These are phyloP conservation scores for Westerdykella aurantiaca DNA, from an alignment of 2,329 filamentous ascomycete species.

Conservation along the genomic window DNA sequence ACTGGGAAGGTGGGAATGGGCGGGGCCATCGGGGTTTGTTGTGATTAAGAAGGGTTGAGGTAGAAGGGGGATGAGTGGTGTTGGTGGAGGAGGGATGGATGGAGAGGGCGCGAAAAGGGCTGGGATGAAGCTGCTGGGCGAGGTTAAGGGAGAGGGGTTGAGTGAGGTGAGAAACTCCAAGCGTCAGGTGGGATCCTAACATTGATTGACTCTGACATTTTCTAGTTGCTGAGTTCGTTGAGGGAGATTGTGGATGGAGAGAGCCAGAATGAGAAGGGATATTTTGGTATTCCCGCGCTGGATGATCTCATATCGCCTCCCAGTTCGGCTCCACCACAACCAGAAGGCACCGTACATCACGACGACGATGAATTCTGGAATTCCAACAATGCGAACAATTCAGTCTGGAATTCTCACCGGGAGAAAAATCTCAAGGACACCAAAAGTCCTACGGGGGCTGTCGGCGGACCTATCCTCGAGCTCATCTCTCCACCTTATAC, in stretches of 20 bases:
- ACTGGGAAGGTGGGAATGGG: constrained; percentile 50
- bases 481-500: constrained; percentile 43
- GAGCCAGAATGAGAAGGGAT: constrained; percentile 5
- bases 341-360: not conserved
- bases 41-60: constrained; percentile 2
- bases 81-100: constrained; percentile 13
- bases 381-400: too few species aligned
- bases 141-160: constrained; percentile 30
- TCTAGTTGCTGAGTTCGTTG: constrained; percentile 39
- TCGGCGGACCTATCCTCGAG: constrained; percentile 40
- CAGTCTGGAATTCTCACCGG: not conserved
- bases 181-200: not conserved
- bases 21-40: constrained; percentile 47
- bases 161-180: constrained; percentile 15
- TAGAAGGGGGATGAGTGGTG: constrained; percentile 2
- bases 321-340: constrained; percentile 4
- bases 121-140: constrained; percentile 48
- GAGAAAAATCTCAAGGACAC: constrained; percentile 1
- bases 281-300: constrained; percentile 43
- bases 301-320: constrained; percentile 35
- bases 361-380: constrained; percentile 2
- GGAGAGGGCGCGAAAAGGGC: constrained; percentile 40
- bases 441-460: not conserved
- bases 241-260: constrained; percentile 17
- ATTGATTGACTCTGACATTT: not conserved